Evolutionary conservation across 805 yeast genomes (phyloP), one percentile per base, ranked within the genome.

Genomic region (Torulaspora delbrueckii): DNA sequence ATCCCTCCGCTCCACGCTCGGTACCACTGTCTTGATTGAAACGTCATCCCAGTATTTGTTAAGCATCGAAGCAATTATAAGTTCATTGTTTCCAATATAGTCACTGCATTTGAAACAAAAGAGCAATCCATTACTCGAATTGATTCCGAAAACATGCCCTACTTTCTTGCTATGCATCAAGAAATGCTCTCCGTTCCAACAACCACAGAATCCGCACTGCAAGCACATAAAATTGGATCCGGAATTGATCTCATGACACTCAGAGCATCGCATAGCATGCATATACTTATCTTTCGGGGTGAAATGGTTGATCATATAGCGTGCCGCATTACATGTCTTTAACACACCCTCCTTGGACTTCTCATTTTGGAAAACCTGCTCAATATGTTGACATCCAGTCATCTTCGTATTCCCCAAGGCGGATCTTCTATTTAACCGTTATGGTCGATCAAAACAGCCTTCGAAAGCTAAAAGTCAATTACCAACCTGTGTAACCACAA

Each of bases 91-190:
- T 49, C 82, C 76, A 22, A 86, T 78, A 57, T 82, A 84, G 55
- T 82, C 82, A 12, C 77, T 76, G 66, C 98, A 91, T 61, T 75
- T 78, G 64, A 85, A 84, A 63, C 98, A 91, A 58, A 78, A 83
- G 36, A 90, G 64, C 37, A 82, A 73, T 1, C 90, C 90, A 40
- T 79, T 75, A 14, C 71, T 69, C 2, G 88, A 72, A 62, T 84
- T 89, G 31, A 87, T 82, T 18, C 83, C 87, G 61, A 81, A 74
- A 2, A 71, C 61, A 64, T 81, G 87, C 18, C 77, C 76, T 2
- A 65, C 59, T 12, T 58, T 53, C 51, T 70, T 69, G 13, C 78
- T 74, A 60, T 79, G 84, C 6, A 50, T 51, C 23, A 65, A 57
- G 35, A 77, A 76, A 58, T 78, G 82, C 4, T 66, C 57, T 32